These are phyloP conservation scores for Scolecobasidium constrictum DNA, from an alignment of 2,329 filamentous ascomycete genomes.

Conservation along the genomic window DNA sequence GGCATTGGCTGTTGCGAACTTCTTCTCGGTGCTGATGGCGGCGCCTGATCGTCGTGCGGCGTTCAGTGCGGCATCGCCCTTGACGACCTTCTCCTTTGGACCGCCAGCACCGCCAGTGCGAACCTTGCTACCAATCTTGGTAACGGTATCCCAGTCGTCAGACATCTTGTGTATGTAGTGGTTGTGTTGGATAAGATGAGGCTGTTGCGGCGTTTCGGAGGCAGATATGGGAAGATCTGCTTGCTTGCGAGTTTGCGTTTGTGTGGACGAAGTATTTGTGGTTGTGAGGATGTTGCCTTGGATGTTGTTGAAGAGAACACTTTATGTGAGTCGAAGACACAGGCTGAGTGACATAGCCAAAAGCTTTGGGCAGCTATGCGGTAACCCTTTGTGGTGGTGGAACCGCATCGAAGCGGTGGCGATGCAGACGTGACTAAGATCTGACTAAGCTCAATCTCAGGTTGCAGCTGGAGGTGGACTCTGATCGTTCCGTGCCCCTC, in stretches of 20 bases:
- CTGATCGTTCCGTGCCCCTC: too few relatives aligned
- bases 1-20: constrained; percentile 64
- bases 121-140: constrained; percentile 87
- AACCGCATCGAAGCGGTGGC: background rate
- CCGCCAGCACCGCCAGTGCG: constrained; percentile 48
- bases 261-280: too few relatives aligned
- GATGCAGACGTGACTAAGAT: too few relatives aligned
- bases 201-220: too few relatives aligned
- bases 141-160: constrained; percentile 77
- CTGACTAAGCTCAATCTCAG: too few relatives aligned
- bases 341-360: background rate
- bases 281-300: too few relatives aligned
- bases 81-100: constrained; percentile 77
- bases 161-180: constrained; percentile 40
- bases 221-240: too few relatives aligned
- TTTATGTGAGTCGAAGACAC: background rate
- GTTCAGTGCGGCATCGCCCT: constrained; percentile 75
- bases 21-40: constrained; percentile 84
- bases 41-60: constrained; percentile 74
- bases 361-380: background rate
- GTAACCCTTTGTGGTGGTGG: background rate
- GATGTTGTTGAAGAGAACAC: too few relatives aligned
- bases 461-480: too few relatives aligned
- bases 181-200: constrained; percentile 9
- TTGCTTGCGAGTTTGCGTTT: too few relatives aligned